These are phyloP conservation scores for Chondrostereum purpureum DNA, from an alignment of 1,284 basidiomycete species.

Conservation along the genomic window DNA sequence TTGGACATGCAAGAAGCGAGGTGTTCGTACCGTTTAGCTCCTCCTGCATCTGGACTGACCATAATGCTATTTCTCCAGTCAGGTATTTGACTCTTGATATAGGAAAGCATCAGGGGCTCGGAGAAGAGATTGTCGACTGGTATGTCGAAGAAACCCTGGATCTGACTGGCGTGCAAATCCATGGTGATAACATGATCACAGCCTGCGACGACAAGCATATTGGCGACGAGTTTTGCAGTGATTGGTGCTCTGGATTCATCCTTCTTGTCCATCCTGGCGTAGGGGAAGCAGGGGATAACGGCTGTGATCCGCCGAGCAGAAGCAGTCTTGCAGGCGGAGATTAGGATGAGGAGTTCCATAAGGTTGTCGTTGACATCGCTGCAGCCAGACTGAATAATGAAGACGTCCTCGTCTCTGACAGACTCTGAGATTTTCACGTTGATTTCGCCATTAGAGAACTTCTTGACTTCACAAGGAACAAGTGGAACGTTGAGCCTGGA, in stretches of 20 bases:
- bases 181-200: conserved; percentile 99
- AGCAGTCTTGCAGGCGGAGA: conserved; percentile 94
- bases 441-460: conserved; percentile 95
- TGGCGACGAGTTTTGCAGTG: conserved; percentile 96
- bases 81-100: conserved; percentile 84
- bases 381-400: conserved; percentile 87
- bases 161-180: conserved; percentile 97
- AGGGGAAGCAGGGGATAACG: conserved; percentile 97
- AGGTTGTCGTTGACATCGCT: conserved; percentile 78
- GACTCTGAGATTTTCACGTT: conserved; percentile 91
- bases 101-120: conserved; percentile 81
- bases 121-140: conserved; percentile 96
- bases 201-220: conserved; percentile 94
- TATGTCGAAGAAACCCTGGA: conserved; percentile 99
- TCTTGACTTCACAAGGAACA: conserved; percentile 87
- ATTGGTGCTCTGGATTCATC: conserved; percentile 95
- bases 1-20: conserved; percentile 7
- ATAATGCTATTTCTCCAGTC: conserved; percentile 89
- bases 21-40: conserved; percentile 92
- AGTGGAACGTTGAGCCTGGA: conserved; percentile 85
- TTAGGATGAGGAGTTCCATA: conserved; percentile 88
- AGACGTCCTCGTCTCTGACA: conserved; percentile 95
- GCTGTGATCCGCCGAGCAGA: conserved; percentile 96
- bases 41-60: conserved; percentile 96
- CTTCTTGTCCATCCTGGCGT: conserved; percentile 97